phyloP scores from a whole-genome alignment of 2,329 filamentous ascomycete species.

The Tolypocladium tundrense region DNA sequence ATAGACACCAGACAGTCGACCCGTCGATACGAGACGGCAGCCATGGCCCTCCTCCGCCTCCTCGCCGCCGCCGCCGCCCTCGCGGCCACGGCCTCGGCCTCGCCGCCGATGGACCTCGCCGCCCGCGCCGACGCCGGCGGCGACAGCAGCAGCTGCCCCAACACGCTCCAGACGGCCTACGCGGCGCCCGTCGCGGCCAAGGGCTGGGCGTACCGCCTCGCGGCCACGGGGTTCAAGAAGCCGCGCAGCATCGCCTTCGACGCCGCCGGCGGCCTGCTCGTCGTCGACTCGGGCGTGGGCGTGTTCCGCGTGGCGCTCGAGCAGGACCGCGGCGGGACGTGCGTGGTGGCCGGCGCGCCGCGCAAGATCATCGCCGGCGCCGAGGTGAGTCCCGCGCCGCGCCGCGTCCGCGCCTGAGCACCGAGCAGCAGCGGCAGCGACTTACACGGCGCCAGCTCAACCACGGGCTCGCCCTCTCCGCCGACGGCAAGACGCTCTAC shows the following conservation, averaged over 20 bases:
- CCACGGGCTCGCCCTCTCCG: conserved; percentile 44
- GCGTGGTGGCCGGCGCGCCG: conserved; percentile 25
- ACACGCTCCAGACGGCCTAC: conserved; percentile 23
- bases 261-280: conserved; percentile 30
- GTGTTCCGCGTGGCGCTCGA: conserved; percentile 28
- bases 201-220: conserved; percentile 33
- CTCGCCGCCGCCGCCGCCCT: background rate
- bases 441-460: conserved; percentile 33
- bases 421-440: background rate
- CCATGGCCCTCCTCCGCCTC: conserved; percentile 1
- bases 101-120: background rate
- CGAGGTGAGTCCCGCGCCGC: conserved; percentile 15
- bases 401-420: no score
- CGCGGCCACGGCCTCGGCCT: background rate
- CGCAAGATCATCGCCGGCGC: conserved; percentile 24
- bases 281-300: conserved; percentile 32
- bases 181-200: conserved; percentile 25
- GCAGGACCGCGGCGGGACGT: conserved; percentile 30
- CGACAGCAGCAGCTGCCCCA: conserved; percentile 17
- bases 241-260: conserved; percentile 39
- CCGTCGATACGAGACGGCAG: background rate
- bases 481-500: conserved; percentile 42
- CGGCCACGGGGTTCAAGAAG: conserved; percentile 27
- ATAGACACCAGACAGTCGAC: background rate
- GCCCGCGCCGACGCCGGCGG: background rate